Percentiles rank a stretch among this genome's conserved stretches.
Evolutionary conservation across 1,139 yeast genomes (phyloP).

Genomic region (Nadsonia starkeyi-henricii): DNA sequence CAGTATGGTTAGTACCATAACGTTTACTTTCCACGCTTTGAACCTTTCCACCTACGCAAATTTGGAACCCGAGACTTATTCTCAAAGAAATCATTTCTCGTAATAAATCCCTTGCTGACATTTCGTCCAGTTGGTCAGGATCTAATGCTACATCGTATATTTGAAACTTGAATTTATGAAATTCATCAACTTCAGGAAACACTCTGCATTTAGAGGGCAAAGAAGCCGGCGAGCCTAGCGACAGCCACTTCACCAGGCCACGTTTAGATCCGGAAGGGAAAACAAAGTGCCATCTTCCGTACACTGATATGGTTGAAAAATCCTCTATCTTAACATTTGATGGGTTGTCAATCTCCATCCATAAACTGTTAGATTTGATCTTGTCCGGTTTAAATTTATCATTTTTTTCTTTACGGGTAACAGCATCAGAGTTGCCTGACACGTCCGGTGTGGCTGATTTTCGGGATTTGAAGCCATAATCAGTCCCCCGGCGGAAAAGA

Average conservation of each 20-base stretch:
- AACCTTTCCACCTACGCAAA: constrained; percentile 61
- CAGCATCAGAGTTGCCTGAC: no score
- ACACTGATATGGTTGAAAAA: constrained; percentile 20
- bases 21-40: constrained; percentile 49
- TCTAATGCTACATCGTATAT: constrained; percentile 51
- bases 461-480: no score
- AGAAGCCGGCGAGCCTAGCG: constrained; percentile 86
- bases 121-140: constrained; percentile 37
- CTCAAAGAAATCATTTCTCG: constrained; percentile 81
- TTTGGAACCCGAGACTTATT: constrained; percentile 77
- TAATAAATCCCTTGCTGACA: constrained; percentile 49
- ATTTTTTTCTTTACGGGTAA: no score
- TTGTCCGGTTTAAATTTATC: no score
- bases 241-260: constrained; percentile 75
- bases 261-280: constrained; percentile 59
- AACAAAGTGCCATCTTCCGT: constrained; percentile 79
- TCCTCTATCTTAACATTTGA: constrained; percentile 15
- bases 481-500: no score
- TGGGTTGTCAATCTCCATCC: constrained; percentile 20
- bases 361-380: constrained; percentile 13
- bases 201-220: constrained; percentile 67
- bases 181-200: constrained; percentile 58
- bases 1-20: constrained; percentile 40
- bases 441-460: no score
- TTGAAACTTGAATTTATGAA: constrained; percentile 35